phyloP scores from a whole-genome alignment of 192 early-diverging fungal genomes.

The Nowakowskiella sp. region DNA sequence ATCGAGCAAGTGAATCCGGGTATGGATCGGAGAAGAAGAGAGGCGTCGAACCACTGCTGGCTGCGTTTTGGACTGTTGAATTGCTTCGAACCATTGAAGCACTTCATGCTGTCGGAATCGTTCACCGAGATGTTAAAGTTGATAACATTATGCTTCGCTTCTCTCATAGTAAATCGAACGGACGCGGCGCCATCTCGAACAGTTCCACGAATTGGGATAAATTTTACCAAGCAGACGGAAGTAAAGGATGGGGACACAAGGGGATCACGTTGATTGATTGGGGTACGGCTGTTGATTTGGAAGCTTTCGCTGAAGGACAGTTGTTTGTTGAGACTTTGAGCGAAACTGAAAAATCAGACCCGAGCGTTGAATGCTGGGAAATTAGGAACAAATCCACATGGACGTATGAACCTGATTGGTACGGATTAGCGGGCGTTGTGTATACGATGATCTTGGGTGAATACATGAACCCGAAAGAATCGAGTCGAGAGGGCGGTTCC shows the following conservation, averaged over 20 bases:
- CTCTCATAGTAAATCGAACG: neutral
- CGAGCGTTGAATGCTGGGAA: slow-evolving; percentile 41
- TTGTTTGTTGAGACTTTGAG: slow-evolving; percentile 7
- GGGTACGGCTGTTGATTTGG: slow-evolving; percentile 29
- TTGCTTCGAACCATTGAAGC: slow-evolving; percentile 31
- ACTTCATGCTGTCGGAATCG: slow-evolving; percentile 35
- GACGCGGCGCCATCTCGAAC: slow-evolving; percentile 9
- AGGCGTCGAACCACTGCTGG: slow-evolving; percentile 39
- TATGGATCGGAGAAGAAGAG: slow-evolving; percentile 12
- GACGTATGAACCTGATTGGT: slow-evolving; percentile 48
- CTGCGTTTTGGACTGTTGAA: slow-evolving; percentile 40
- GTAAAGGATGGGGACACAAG: slow-evolving; percentile 28
- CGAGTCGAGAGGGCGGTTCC: neutral
- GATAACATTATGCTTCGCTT: slow-evolving; percentile 41
- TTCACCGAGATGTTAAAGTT: slow-evolving; percentile 41
- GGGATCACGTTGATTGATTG: slow-evolving; percentile 36
- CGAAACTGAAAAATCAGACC: neutral
- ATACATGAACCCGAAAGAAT: slow-evolving; percentile 25
- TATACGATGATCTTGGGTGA: slow-evolving; percentile 44
- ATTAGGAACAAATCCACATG: slow-evolving; percentile 25
- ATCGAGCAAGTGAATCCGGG: slow-evolving; percentile 16
- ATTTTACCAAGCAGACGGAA: slow-evolving; percentile 25
- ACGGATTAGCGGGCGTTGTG: slow-evolving; percentile 35
- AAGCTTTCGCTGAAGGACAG: slow-evolving; percentile 21
- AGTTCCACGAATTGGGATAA: slow-evolving; percentile 21